Base-by-base conservation (phyloP, 306 rosid species). In the Vigna reflexopilosa region DNA sequence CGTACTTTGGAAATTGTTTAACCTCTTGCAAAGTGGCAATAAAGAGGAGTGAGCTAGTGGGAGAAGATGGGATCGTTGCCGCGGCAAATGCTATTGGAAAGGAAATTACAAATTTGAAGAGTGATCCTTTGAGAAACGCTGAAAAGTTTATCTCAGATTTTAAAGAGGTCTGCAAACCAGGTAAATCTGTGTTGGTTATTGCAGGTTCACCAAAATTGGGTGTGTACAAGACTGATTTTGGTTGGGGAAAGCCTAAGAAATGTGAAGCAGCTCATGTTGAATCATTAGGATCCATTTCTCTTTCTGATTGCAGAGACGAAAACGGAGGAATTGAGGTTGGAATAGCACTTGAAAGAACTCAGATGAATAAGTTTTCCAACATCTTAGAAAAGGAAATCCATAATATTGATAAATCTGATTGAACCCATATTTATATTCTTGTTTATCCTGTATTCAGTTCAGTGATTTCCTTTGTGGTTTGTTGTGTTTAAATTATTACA, bases 181-280 rank as follows among this genome's bases (percentile, higher is more conserved):
- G 28, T 5, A 10, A 34, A 15, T 9, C 66, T n/a, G 3, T 52
- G 0, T 3, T 80, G 0, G 1, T 12, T 2, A 48, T 83, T 5
- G 82, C 88, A 11, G 89, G 91, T 4, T 87, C 89, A 38, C 87
- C 87, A 5, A 89, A 45, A 49, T 3, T 82, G 57, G 84, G 38
- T 0, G 61, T 85, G 49, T 85, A 83, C 19, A 56, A 81, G 42
- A 81, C 83, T 17, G 87, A 89, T 83, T 89, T 89, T 73, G 93
- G 93, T 30, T 85, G 84, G 87, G 93, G 89, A 6, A 89, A 61
- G 75, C 89, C 91, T 0, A 80, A 51, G 57, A 87, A 79, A 57
- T 64, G 81, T 24, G 91, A 81, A 40, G 12, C 70, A 4, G 85
- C 57, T 2, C 88, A 87, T 5, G 22, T 75, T 63, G 87, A 82